Conservation (phyloP, 768 basidiomycete genomes). For the Chlorophyllum brunneum region DNA sequence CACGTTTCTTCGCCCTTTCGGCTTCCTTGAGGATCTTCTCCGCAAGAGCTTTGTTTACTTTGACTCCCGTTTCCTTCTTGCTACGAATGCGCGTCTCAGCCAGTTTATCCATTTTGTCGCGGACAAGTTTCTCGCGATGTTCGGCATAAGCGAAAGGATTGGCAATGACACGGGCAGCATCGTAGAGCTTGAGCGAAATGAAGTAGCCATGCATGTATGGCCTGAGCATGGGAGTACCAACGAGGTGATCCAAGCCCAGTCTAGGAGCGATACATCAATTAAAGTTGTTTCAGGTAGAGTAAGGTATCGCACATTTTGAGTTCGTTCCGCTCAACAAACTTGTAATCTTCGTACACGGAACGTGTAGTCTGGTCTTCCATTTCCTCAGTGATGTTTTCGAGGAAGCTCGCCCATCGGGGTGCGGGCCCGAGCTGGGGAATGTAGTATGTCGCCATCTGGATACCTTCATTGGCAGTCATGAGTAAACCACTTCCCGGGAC, state of each 20-base stretch:
- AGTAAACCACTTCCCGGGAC: conserved; percentile 85
- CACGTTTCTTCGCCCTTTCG: conserved; percentile 53
- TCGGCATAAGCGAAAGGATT: conserved; percentile 97
- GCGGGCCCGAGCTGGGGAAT: conserved; percentile 96
- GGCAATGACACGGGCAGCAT: conserved; percentile 90
- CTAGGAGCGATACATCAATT: conserved; percentile 33
- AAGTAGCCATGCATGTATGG: conserved; percentile 99
- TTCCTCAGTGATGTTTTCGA: conserved; percentile 98
- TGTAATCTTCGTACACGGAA: conserved; percentile 92
- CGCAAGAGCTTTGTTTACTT: conserved; percentile 78
- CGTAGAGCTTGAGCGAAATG: conserved; percentile 91
- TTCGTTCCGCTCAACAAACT: conserved; percentile 89
- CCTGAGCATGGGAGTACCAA: conserved; percentile 93
- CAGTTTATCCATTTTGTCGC: conserved; percentile 89
- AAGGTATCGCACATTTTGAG: conserved; percentile 66
- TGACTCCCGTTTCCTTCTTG: conserved; percentile 66
- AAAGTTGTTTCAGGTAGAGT: conserved; percentile 7
- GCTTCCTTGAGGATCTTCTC: conserved; percentile 73
- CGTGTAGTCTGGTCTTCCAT: conserved; percentile 86
- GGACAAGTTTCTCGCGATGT: conserved; percentile 83
- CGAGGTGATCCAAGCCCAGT: conserved; percentile 90
- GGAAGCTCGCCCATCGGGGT: conserved; percentile 95
- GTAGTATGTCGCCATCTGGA: conserved; percentile 92
- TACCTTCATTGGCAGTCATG: conserved; percentile 94
- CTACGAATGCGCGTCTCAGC: conserved; percentile 90